Conservation (phyloP, 31 red algal genomes). For the Endocladia muricata region DNA sequence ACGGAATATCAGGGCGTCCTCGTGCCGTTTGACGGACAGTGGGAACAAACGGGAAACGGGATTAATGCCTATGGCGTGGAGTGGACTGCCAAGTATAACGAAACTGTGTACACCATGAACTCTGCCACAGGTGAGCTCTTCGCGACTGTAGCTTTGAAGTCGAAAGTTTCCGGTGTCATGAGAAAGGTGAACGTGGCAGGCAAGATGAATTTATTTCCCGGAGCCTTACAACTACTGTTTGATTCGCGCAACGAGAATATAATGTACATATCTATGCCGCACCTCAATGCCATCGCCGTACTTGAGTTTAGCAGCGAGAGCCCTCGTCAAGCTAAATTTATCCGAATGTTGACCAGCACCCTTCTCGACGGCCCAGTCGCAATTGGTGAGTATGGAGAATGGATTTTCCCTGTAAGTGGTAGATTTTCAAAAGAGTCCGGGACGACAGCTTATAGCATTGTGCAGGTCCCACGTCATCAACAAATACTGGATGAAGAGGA, state of each 20-base stretch:
- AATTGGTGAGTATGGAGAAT: slow-evolving; percentile 52
- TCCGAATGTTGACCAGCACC: slow-evolving; percentile 34
- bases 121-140: slow-evolving; percentile 45
- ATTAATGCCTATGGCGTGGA: slow-evolving; percentile 57
- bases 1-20: slow-evolving; percentile 12
- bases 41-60: neutral
- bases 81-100: slow-evolving; percentile 58
- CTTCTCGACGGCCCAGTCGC: slow-evolving; percentile 36
- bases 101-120: slow-evolving; percentile 49
- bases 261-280: slow-evolving; percentile 63
- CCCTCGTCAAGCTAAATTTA: slow-evolving; percentile 49
- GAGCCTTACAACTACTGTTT: slow-evolving; percentile 55
- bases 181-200: slow-evolving; percentile 31
- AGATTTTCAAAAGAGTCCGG: neutral
- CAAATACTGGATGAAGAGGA: slow-evolving; percentile 35
- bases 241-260: slow-evolving; percentile 62
- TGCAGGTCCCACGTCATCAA: slow-evolving; percentile 27
- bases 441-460: slow-evolving; percentile 11
- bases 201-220: slow-evolving; percentile 23
- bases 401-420: slow-evolving; percentile 23
- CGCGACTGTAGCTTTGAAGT: slow-evolving; percentile 4
- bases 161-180: slow-evolving; percentile 27
- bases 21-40: slow-evolving; percentile 23
- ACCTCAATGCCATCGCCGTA: slow-evolving; percentile 51
- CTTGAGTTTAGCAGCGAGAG: slow-evolving; percentile 29